Conservation (phyloP, 2,329 filamentous ascomycete species). For the Penicillium janthinellum region DNA sequence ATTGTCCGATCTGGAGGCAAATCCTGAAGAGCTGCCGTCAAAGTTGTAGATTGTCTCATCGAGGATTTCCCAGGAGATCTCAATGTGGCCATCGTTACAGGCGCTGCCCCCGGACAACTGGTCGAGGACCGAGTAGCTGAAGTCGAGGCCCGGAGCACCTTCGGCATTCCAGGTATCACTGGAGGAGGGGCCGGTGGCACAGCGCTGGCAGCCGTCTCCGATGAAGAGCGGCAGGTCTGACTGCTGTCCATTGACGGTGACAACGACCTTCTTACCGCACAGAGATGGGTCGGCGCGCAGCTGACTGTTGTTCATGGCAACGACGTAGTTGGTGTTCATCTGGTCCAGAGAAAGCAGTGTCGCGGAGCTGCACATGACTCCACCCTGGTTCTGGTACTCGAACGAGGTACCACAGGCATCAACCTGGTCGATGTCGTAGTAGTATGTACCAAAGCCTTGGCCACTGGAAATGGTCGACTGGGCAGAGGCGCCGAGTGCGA, state of each 20-base stretch:
- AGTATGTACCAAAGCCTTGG: constrained; percentile 19
- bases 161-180: background rate
- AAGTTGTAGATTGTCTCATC: constrained; percentile 20
- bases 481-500: background rate
- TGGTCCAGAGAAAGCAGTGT: constrained; percentile 11
- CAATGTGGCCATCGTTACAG: constrained; percentile 13
- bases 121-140: constrained; percentile 3
- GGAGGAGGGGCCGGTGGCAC: constrained; percentile 9
- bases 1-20: background rate
- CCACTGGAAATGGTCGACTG: background rate
- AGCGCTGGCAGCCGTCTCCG: constrained; percentile 19
- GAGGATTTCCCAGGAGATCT: constrained; percentile 19
- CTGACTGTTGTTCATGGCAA: constrained; percentile 23
- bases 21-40: background rate
- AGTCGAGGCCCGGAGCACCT: constrained; percentile 1
- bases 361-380: constrained; percentile 13
- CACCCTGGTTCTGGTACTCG: constrained; percentile 13
- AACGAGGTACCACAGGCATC: constrained; percentile 16
- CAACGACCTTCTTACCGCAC: constrained; percentile 19
- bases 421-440: constrained; percentile 17
- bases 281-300: constrained; percentile 10
- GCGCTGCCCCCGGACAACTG: constrained; percentile 9
- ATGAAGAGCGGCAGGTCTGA: constrained; percentile 20
- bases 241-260: constrained; percentile 16
- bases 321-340: constrained; percentile 19